Conservation (phyloP, 2,329 filamentous ascomycete species). For the Monilinia vaccinii-corymbosi region DNA sequence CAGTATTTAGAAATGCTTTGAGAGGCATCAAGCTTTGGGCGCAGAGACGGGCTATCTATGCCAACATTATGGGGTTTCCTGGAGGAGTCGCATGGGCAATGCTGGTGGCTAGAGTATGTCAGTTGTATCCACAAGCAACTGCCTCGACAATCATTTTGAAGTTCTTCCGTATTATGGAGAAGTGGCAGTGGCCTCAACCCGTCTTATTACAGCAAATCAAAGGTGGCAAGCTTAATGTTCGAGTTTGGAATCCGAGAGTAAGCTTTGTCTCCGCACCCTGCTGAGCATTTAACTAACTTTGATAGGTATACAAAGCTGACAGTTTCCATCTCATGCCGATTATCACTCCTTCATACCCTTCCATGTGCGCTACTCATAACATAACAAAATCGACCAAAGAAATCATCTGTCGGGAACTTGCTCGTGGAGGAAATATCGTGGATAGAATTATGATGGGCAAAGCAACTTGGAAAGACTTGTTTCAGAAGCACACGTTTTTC, state of each 20-base stretch:
- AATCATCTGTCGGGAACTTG: conserved; percentile 75
- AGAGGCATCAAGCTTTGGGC: conserved; percentile 96
- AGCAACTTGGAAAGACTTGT: conserved; percentile 77
- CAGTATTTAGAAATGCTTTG: conserved; percentile 80
- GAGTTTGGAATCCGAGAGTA: conserved; percentile 91
- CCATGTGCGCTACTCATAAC: conserved; percentile 96
- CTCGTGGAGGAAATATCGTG: conserved; percentile 67
- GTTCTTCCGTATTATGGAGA: conserved; percentile 85
- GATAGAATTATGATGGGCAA: conserved; percentile 71
- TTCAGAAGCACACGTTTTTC: conserved; percentile 88
- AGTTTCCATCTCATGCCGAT: conserved; percentile 91
- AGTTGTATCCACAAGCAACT: conserved; percentile 88
- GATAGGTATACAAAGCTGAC: conserved; percentile 38
- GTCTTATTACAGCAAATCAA: conserved; percentile 84
- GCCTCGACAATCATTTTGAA: conserved; percentile 83
- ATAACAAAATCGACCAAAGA: conserved; percentile 78
- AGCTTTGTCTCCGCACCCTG: conserved; percentile 17
- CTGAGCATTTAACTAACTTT: conserved; percentile 19
- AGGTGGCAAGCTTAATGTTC: conserved; percentile 67
- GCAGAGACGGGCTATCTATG: conserved; percentile 83
- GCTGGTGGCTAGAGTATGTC: conserved; percentile 90
- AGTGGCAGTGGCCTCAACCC: conserved; percentile 93
- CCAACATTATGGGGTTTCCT: conserved; percentile 92
- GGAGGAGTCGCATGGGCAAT: conserved; percentile 98
- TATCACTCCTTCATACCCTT: conserved; percentile 94